A percentile compares a stretch with the other conserved stretches of the same genome.
phyloP scores from a whole-genome alignment of 371 early-diverging fungal species.

The Smittium culicis region DNA sequence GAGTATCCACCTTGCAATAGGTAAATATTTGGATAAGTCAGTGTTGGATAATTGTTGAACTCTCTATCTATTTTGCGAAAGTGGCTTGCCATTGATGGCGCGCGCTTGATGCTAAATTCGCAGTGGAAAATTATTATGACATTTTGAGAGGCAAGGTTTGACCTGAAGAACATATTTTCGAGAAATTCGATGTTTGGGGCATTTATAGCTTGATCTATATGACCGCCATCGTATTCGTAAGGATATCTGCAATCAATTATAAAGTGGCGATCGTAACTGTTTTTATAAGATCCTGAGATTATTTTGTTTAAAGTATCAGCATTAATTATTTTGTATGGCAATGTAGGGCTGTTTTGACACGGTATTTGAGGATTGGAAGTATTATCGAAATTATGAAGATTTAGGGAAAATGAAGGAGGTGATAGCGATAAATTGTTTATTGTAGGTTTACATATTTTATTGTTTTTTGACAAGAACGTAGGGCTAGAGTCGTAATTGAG shows the following conservation, averaged over 20 bases:
- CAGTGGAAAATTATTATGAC: slow-evolving; percentile 73
- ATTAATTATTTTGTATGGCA: slow-evolving; percentile 29
- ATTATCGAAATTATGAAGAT: too few species aligned
- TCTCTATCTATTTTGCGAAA: slow-evolving; percentile 63
- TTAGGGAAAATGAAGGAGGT: too few species aligned
- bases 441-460: too few species aligned
- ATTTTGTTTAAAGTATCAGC: slow-evolving; percentile 29
- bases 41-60: slow-evolving; percentile 55
- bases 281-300: slow-evolving; percentile 31
- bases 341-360: slow-evolving; percentile 17
- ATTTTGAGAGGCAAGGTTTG: slow-evolving; percentile 25
- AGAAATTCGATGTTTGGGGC: slow-evolving; percentile 38
- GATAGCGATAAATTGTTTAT: too few species aligned
- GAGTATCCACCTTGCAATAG: slow-evolving; percentile 79
- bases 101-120: slow-evolving; percentile 77
- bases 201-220: slow-evolving; percentile 59
- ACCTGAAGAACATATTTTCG: slow-evolving; percentile 23
- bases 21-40: slow-evolving; percentile 76
- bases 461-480: too few species aligned
- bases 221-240: slow-evolving; percentile 82
- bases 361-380: too few species aligned
- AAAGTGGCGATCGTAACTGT: slow-evolving; percentile 36
- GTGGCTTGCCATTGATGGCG: slow-evolving; percentile 62
- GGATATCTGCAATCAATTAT: slow-evolving; percentile 76
- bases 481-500: too few species aligned